Evolutionary conservation across 2,329 filamentous ascomycete genomes (phyloP).

Genomic region (Ascochyta fabae): DNA sequence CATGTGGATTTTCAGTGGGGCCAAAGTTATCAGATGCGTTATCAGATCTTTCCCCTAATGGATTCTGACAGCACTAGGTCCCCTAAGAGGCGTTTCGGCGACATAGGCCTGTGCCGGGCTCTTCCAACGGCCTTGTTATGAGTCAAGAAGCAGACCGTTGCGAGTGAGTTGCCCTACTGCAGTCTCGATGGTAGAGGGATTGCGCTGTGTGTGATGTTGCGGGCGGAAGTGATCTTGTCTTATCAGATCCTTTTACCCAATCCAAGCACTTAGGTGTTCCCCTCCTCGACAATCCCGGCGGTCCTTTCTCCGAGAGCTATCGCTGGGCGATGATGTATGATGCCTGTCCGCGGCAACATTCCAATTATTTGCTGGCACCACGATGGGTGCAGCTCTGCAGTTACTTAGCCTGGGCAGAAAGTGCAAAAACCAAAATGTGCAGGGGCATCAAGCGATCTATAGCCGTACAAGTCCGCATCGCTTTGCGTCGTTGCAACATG

Average conservation of each 20-base stretch:
- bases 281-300: constrained; percentile 17
- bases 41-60: constrained; percentile 2
- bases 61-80: background rate
- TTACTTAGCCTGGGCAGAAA: background rate
- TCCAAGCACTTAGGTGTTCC: constrained; percentile 15
- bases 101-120: background rate
- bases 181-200: background rate
- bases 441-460: background rate
- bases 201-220: constrained; percentile 2
- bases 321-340: constrained; percentile 20
- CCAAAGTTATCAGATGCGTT: constrained; percentile 14
- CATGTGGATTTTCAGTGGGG: constrained; percentile 4
- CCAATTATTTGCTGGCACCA: constrained; percentile 3
- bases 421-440: background rate
- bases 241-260: constrained; percentile 34
- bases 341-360: constrained; percentile 18
- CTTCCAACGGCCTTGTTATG: background rate
- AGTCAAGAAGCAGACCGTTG: background rate
- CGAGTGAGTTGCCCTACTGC: too few relatives aligned
- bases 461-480: background rate
- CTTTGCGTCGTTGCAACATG: background rate
- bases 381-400: background rate
- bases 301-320: constrained; percentile 25
- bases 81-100: background rate
- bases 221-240: constrained; percentile 39